Percentiles rank a stretch among this genome's conserved stretches.
phyloP scores from a whole-genome alignment of 2,329 filamentous ascomycete species.

The Trichoderma polysporum region DNA sequence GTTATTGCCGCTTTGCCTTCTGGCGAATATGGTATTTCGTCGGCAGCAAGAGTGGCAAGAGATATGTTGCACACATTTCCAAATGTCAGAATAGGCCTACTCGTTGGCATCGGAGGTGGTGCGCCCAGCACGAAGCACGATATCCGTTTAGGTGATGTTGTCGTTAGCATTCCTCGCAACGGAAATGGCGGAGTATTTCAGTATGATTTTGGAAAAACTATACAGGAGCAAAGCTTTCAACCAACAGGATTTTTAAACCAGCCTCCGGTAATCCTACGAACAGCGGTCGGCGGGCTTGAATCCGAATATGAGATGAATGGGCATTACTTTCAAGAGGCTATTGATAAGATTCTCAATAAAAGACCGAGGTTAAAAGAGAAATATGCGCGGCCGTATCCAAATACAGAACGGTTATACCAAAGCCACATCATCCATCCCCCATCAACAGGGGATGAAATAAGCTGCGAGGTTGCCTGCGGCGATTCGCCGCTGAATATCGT shows the following conservation, averaged over 20 bases:
- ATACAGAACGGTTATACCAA: slow-evolving; percentile 14
- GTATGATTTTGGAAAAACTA: slow-evolving; percentile 29
- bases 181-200: slow-evolving; percentile 25
- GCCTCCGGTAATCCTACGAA: slow-evolving; percentile 20
- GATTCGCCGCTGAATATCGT: not conserved
- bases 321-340: slow-evolving; percentile 15
- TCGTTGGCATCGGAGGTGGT: slow-evolving; percentile 29
- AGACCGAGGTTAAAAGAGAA: slow-evolving; percentile 17
- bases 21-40: too few species aligned
- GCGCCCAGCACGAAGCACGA: slow-evolving; percentile 35
- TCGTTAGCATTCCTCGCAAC: slow-evolving; percentile 20
- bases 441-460: not conserved
- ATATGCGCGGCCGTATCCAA: slow-evolving; percentile 11
- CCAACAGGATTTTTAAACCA: slow-evolving; percentile 23
- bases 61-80: slow-evolving; percentile 34
- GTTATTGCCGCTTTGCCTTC: slow-evolving; percentile 23
- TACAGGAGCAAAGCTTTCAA: slow-evolving; percentile 23
- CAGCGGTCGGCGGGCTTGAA: slow-evolving; percentile 17
- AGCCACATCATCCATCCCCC: too few species aligned
- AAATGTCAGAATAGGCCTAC: slow-evolving; percentile 28
- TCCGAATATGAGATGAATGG: slow-evolving; percentile 21
- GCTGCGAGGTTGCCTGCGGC: too few species aligned
- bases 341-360: not conserved
- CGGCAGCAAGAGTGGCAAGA: slow-evolving; percentile 27
- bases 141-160: slow-evolving; percentile 33